Evolutionary conservation across 805 yeast species (phyloP), one percentile per base, ranked within the genome.

Genomic region (Pichia cabralensis): DNA sequence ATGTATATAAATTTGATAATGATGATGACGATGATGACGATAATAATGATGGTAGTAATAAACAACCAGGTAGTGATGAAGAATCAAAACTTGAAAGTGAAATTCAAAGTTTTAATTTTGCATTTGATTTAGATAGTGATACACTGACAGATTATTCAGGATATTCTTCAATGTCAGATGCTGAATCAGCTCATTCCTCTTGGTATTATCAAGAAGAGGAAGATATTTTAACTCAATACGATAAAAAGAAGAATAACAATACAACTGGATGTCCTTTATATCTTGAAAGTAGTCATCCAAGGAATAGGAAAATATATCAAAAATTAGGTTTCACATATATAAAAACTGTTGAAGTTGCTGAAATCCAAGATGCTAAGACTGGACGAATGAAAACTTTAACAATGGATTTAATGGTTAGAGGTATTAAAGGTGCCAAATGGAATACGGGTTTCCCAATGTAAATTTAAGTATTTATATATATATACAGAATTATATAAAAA

Each of bases 251-350:
- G n/a, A 64, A 38, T 42, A 30, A 52, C 11, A 12, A 26, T 9
- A 45, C 54, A 33, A 38, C 50, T 12, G 60, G 60, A 19, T 55
- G 57, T 26, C 53, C 60, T 11, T 51, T 65, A 38, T 74, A 74
- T 50, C 61, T 74, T 41, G 81, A 74, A 52, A 64, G 74, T 31
- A 71, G 80, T 18, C 72, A 70, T 52, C 69, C 69, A 9, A 60
- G 64, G 35, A 74, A 74, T 48, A 58, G 73, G 23, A 58, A 55
- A 35, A 70, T 74, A 38, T 74, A 74, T 50, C 61, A 62, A 40
- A 70, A 71, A 48, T 56, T 72, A 45, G 79, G 77, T 14, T 74
- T 71, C 42, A 57, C 62, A 8, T 59, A 49, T 40, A 49, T 58
- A 24, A 50, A 55, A 37, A 58, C 60, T 4, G 59, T 54, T 25